These are phyloP conservation scores for Blastomyces gilchristii DNA, from an alignment of 2,329 filamentous ascomycete species.

Conservation along the genomic window DNA sequence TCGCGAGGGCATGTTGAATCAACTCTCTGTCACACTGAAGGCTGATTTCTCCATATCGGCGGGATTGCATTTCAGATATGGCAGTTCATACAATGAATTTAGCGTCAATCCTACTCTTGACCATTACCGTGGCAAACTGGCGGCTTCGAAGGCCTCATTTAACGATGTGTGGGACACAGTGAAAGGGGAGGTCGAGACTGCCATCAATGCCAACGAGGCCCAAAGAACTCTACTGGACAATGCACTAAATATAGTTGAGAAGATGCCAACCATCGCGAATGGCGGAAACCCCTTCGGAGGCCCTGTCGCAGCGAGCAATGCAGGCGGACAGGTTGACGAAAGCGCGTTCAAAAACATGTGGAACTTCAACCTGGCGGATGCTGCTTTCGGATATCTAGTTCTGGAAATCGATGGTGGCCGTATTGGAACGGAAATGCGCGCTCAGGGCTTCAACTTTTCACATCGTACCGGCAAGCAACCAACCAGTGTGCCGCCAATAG, in stretches of 20 bases:
- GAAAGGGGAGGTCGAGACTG: conserved; percentile 87
- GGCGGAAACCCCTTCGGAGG: conserved; percentile 96
- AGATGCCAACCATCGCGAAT: conserved; percentile 92
- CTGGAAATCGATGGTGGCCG: conserved; percentile 90
- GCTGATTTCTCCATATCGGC: conserved; percentile 97
- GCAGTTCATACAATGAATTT: conserved; percentile 99
- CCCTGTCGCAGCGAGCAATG: conserved; percentile 56
- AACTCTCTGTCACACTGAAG: conserved; percentile 93
- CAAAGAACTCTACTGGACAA: conserved; percentile 88
- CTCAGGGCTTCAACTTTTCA: conserved; percentile 98
- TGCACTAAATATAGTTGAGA: conserved; percentile 85
- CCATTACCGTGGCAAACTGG: conserved; percentile 96
- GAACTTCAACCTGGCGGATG: conserved; percentile 98
- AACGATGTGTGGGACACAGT: conserved; percentile 99
- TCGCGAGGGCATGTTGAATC: conserved; percentile 90
- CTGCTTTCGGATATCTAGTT: conserved; percentile 91
- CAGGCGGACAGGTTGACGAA: conserved; percentile 86
- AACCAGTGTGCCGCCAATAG: conserved; percentile 22
- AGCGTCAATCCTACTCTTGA: conserved; percentile 96
- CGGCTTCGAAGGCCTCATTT: conserved; percentile 95
- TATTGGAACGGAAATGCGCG: conserved; percentile 96
- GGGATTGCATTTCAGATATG: conserved; percentile 94
- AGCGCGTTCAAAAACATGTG: conserved; percentile 99
- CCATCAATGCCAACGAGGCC: conserved; percentile 83
- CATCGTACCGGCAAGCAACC: conserved; percentile 78